Percentiles rank a stretch among this genome's conserved stretches.
phyloP scores from a whole-genome alignment of 2,329 filamentous ascomycete species.

The Triangularia setosa region DNA sequence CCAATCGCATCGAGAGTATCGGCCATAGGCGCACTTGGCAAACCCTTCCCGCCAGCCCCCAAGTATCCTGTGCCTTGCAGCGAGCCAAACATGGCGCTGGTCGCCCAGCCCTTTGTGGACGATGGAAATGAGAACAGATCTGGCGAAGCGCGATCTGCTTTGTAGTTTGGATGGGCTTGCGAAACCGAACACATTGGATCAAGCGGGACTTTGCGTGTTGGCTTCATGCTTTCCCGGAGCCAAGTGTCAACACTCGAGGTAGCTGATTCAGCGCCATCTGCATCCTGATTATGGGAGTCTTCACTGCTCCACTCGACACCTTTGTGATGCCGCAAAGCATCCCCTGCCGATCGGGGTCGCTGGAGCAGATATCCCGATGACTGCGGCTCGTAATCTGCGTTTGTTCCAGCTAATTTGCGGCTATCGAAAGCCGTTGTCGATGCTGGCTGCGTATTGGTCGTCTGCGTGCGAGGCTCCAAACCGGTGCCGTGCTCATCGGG shows the following conservation, averaged over 20 bases:
- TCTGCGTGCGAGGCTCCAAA: neutral
- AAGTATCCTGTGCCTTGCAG: constrained; percentile 34
- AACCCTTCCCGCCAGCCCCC: constrained; percentile 26
- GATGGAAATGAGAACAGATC: constrained; percentile 53
- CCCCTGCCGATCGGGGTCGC: constrained; percentile 46
- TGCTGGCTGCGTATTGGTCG: constrained; percentile 25
- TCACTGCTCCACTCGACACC: constrained; percentile 44
- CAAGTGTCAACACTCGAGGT: constrained; percentile 54
- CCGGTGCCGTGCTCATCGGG: constrained; percentile 19
- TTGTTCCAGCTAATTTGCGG: constrained; percentile 24
- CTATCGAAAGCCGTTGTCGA: constrained; percentile 34
- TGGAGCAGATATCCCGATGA: constrained; percentile 27
- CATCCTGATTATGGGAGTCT: constrained; percentile 37
- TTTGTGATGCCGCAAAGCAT: constrained; percentile 36
- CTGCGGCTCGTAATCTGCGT: constrained; percentile 30
- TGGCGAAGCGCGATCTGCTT: constrained; percentile 38
- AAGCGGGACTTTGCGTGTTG: constrained; percentile 29
- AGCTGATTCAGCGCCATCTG: constrained; percentile 34
- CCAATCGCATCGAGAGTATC: constrained; percentile 42
- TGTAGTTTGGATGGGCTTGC: constrained; percentile 16
- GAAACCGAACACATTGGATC: constrained; percentile 26
- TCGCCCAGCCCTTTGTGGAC: constrained; percentile 42
- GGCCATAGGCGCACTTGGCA: constrained; percentile 26
- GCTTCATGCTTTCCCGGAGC: constrained; percentile 51
- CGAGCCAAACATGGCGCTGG: constrained; percentile 44